Evolutionary conservation across 371 early-diverging fungal genomes (phyloP).

Genomic region (Mortierella sp.): DNA sequence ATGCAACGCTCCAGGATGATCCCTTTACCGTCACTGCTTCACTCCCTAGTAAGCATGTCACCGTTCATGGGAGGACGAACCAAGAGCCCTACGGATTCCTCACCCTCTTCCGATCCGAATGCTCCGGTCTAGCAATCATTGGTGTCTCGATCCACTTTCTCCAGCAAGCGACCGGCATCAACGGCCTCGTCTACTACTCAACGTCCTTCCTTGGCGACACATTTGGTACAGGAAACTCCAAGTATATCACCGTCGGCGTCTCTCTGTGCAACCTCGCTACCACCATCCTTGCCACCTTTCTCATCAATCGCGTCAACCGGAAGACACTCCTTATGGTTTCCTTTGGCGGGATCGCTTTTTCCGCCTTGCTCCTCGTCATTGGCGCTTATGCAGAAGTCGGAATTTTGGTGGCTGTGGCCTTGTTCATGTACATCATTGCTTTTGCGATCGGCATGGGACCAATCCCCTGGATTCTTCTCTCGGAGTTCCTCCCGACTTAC

Average conservation of each 20-base stretch:
- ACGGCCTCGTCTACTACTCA: conserved; percentile 85
- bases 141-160: conserved; percentile 62
- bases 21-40: not conserved
- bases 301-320: conserved; percentile 85
- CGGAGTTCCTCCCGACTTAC: conserved; percentile 79
- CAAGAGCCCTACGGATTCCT: conserved; percentile 48
- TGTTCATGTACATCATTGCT: conserved; percentile 82
- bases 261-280: conserved; percentile 67
- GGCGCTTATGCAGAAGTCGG: conserved; percentile 65
- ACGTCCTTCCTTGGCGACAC: conserved; percentile 64
- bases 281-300: conserved; percentile 64
- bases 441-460: conserved; percentile 90
- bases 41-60: not conserved
- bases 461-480: conserved; percentile 85
- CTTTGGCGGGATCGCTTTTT: conserved; percentile 67
- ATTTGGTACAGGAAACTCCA: conserved; percentile 64
- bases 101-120: conserved; percentile 63
- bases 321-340: conserved; percentile 78
- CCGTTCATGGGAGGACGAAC: not conserved
- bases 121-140: conserved; percentile 69
- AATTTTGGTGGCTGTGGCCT: conserved; percentile 73
- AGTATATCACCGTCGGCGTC: conserved; percentile 68
- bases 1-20: conserved; percentile 5
- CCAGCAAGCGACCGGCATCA: conserved; percentile 92
- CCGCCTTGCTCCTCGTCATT: conserved; percentile 68